Evolutionary conservation across 352 stramenopile genomes (phyloP).

Genomic region (Phytophthora palmivora): DNA sequence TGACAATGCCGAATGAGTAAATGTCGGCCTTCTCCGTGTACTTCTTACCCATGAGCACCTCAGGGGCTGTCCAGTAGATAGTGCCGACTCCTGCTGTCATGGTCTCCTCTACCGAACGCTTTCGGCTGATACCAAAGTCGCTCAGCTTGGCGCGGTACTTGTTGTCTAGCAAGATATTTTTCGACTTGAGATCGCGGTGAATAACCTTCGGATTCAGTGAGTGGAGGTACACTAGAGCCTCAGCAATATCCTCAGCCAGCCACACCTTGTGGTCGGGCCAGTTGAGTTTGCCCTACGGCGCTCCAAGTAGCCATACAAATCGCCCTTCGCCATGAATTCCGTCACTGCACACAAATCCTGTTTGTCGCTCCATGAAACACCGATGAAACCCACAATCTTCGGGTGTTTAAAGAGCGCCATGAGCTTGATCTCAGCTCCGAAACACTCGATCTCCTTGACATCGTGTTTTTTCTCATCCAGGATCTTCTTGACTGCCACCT

Average conservation of each 20-base stretch:
- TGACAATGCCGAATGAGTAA: slow-evolving; percentile 85
- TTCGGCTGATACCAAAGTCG: slow-evolving; percentile 78
- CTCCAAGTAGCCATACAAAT: slow-evolving; percentile 49
- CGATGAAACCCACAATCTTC: slow-evolving; percentile 60
- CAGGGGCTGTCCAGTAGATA: slow-evolving; percentile 85
- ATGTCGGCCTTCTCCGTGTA: slow-evolving; percentile 86
- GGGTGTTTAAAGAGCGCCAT: slow-evolving; percentile 58
- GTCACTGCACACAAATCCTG: slow-evolving; percentile 58
- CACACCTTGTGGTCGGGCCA: slow-evolving; percentile 43
- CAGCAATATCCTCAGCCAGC: slow-evolving; percentile 67
- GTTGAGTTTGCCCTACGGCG: slow-evolving; percentile 32
- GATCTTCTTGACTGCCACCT: slow-evolving; percentile 87
- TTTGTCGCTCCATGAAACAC: slow-evolving; percentile 56
- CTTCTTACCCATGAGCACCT: slow-evolving; percentile 81
- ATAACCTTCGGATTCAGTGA: slow-evolving; percentile 84
- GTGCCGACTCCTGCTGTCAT: slow-evolving; percentile 85
- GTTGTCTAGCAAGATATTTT: slow-evolving; percentile 62
- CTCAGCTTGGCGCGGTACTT: slow-evolving; percentile 67
- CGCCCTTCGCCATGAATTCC: slow-evolving; percentile 61
- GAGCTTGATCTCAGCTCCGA: slow-evolving; percentile 58
- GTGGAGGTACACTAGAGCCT: slow-evolving; percentile 85
- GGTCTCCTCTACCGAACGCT: slow-evolving; percentile 76
- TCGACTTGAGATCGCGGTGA: slow-evolving; percentile 86
- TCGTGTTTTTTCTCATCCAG: slow-evolving; percentile 83
- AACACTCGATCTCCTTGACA: slow-evolving; percentile 83